Base-by-base conservation (phyloP, 202 grass and related monocot genomes). In the Schoenoplectus tabernaemontani region DNA sequence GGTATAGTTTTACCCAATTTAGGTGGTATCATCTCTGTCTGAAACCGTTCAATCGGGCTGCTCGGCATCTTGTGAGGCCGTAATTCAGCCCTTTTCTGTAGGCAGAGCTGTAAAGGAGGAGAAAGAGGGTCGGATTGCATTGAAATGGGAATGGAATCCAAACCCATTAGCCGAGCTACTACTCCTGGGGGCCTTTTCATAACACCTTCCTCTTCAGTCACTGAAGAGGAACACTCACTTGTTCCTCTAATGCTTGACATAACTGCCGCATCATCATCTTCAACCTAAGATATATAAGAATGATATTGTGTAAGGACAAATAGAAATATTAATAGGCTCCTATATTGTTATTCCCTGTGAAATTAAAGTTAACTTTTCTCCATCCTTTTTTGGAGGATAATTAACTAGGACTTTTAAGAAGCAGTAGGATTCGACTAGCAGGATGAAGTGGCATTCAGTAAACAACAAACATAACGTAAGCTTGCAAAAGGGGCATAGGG, bases 81-180 rank as follows among this genome's bases (percentile, higher is more conserved):
- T 58, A 62, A 19, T 12, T 82, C 80, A 2, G 19, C 24, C 63
- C 26, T 56, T 62, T 48, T 83, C 46, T 72, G 34, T 41, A 78
- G 78, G 42, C 74, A 34, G 2, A 82, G 13, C 47, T 80, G 80
- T 37, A 84, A 84, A 64, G 86, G 76, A 19, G 67, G 63, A 32
- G 90, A 82, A 79, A 68, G 86, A 17, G 90, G 64, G 34, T 87
- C 90, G 13, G 85, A 82, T 82, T 81, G 59, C 66, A 82, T 85
- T 80, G 80, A 62, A 0, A 46, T 57, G 12, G 96, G 96, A 85
- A 99, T 90, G 41, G 88, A 99, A 79, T 99, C 88, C 88, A 99
- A 84, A 82, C 96, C 96, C 96, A 99, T 99, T 72, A 99, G 86
- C 83, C 91, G 88, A 38, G 96, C 96, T 24, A 95, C 92, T 3